These are phyloP conservation scores for Lithospermum erythrorhizon DNA, from an alignment of 257 asterid species.

Conservation along the genomic window DNA sequence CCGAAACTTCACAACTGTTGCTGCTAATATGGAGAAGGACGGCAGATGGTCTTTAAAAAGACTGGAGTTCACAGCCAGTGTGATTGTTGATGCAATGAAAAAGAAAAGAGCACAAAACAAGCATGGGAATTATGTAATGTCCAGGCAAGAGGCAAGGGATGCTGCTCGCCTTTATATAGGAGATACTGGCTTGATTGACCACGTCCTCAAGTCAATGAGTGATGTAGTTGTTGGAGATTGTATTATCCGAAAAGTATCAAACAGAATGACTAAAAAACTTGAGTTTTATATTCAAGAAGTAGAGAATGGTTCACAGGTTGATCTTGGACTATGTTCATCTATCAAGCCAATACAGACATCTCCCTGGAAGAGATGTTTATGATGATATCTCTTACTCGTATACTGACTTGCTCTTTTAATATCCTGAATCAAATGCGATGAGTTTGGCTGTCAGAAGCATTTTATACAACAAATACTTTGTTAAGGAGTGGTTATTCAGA, in stretches of 20 bases:
- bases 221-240: constrained; percentile 59
- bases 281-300: constrained; percentile 61
- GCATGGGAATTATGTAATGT: constrained; percentile 42
- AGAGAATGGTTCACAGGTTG: constrained; percentile 18
- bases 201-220: constrained; percentile 75
- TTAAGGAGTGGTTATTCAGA: constrained; percentile 75
- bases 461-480: constrained; percentile 57
- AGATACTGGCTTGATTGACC: constrained; percentile 85
- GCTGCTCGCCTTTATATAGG: constrained; percentile 89
- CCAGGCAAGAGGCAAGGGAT: constrained; percentile 90
- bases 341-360: constrained; percentile 8
- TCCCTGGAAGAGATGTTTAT: constrained; percentile 24
- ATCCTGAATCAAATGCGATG: constrained; percentile 27
- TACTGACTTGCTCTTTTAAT: constrained; percentile 29
- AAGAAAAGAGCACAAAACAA: constrained; percentile 33
- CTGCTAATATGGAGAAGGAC: constrained; percentile 43
- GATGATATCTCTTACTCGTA: constrained; percentile 39
- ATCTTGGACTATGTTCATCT: constrained; percentile 10
- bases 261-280: constrained; percentile 47
- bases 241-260: constrained; percentile 50
- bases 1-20: constrained; percentile 56
- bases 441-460: constrained; percentile 33
- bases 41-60: constrained; percentile 86
- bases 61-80: constrained; percentile 71
- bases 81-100: constrained; percentile 72